These are phyloP conservation scores for Geotrichum aggregatum DNA, from an alignment of 1,139 yeast genomes.

Conservation along the genomic window DNA sequence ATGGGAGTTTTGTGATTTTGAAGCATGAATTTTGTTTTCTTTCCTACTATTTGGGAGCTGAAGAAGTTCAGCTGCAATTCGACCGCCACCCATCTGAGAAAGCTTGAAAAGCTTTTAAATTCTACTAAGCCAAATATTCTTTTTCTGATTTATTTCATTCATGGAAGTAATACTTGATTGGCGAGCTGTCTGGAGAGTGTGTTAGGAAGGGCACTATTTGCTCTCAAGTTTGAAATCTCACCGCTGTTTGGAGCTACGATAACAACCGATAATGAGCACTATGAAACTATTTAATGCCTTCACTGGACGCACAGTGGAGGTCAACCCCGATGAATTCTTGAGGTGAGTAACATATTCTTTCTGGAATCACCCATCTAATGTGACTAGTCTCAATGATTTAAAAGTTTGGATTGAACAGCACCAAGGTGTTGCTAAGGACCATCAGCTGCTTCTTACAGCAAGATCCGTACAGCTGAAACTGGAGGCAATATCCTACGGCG, in stretches of 20 bases:
- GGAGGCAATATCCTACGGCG: constrained; percentile 31
- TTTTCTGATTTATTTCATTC: not conserved
- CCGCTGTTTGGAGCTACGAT: not conserved
- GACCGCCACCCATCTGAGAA: constrained; percentile 1
- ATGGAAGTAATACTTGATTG: not conserved
- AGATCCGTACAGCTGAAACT: constrained; percentile 33
- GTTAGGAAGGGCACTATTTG: not conserved
- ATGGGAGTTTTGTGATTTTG: not conserved
- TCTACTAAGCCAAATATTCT: too few species aligned
- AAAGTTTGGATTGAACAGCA: constrained; percentile 23
- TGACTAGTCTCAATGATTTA: constrained; percentile 26
- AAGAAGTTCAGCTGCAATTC: not conserved
- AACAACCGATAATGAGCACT: constrained; percentile 20
- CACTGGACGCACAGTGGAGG: constrained; percentile 25
- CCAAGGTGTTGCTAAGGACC: constrained; percentile 26
- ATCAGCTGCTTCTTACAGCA: constrained; percentile 34
- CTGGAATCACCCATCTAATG: not conserved
- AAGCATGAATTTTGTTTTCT: not conserved
- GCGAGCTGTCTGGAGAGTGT: not conserved
- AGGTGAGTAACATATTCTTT: constrained; percentile 23
- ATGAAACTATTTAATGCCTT: constrained; percentile 28
- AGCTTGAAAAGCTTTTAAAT: too few species aligned
- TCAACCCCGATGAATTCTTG: constrained; percentile 27
- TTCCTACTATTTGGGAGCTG: not conserved
- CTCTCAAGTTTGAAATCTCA: too few species aligned